A percentile compares a stretch with the other conserved stretches of the same genome.
phyloP scores from a whole-genome alignment of 2,329 filamentous ascomycete genomes.

The Chaetomium sp. region DNA sequence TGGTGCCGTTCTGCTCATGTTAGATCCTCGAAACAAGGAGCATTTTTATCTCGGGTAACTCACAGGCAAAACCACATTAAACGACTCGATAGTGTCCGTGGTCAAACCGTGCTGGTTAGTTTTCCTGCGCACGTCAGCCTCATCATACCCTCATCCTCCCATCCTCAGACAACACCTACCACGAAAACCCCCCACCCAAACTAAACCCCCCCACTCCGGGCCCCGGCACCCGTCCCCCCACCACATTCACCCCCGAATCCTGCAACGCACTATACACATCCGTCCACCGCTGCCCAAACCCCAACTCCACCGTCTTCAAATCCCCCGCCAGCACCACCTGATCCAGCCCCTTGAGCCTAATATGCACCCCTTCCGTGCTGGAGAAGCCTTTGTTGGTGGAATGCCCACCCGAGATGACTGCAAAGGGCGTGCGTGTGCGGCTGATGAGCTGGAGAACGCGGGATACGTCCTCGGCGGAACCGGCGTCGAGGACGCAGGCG shows the following conservation, averaged over 20 bases:
- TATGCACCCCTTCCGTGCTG: conserved; percentile 24
- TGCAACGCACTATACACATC: conserved; percentile 22
- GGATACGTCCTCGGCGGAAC: conserved; percentile 22
- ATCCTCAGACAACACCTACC: conserved; percentile 11
- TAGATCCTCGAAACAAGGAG: background rate
- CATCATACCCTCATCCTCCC: background rate
- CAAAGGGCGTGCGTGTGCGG: conserved; percentile 20
- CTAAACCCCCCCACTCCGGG: conserved; percentile 25
- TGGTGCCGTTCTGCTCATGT: conserved; percentile 22
- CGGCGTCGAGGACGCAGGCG: conserved; percentile 26
- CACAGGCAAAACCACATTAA: conserved; percentile 24
- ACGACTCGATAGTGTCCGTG: conserved; percentile 22
- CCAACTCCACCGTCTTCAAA: conserved; percentile 19
- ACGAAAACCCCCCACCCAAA: conserved; percentile 26
- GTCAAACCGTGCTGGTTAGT: conserved; percentile 27
- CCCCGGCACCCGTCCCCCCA: conserved; percentile 24
- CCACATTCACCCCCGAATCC: conserved; percentile 21
- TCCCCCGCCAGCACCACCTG: conserved; percentile 20
- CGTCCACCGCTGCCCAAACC: conserved; percentile 22
- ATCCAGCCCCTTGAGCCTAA: conserved; percentile 20
- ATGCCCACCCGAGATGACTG: conserved; percentile 25
- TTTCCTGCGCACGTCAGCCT: conserved; percentile 14
- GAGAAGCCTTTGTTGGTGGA: conserved; percentile 25
- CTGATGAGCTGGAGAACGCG: conserved; percentile 23
- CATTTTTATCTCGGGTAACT: background rate